Base-by-base conservation (phyloP, 805 yeast genomes). In the Millerozyma acaciae region DNA sequence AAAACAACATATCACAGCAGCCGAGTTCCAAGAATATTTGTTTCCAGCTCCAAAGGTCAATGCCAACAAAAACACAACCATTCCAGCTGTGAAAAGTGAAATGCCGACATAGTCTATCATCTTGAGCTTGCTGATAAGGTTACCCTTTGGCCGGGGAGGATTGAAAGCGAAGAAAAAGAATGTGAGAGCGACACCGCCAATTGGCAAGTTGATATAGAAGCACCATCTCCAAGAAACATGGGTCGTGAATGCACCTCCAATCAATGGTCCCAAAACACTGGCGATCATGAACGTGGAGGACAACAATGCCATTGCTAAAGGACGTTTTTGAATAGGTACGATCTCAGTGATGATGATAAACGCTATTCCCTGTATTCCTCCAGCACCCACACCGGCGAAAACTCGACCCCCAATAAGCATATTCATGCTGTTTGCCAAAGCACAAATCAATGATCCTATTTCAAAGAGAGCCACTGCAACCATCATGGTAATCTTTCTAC, bases 181-280 rank as follows among this genome's bases (percentile, higher is more conserved):
- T 1, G 50, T 50, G 14, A 60, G 42, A 1, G 78, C 71, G 1
- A 62, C 37, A 1, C 79, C 85, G 9, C 84, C 84, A 26, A 79
- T 53, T 3, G 85, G 85, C 21, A 82, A 52, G 48, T 81, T 82
- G 42, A 82, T 65, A 52, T 76, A 82, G 50, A 80, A 82, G 46
- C 84, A 75, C 86, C 88, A 80, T 48, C 87, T 65, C 87, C 88
- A 81, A n/a, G 73, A 54, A 6, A 67, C 74, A 30, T 68, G 55
- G 3, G 71, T 51, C 2, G 84, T 68, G 38, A 81, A 70, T 0
- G 76, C 77, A 28, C 86, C 86, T 9, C 86, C 86, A 15, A 80
- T 49, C 14, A 78, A 52, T 0, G 87, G 86, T 1, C 86, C 87
- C 14, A 65, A 42, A 4, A 74, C 74, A 3, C 75, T 62, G 1